These are phyloP conservation scores for Elaphomyces granulatus DNA, from an alignment of 495 filamentous ascomycete genomes.

Conservation along the genomic window DNA sequence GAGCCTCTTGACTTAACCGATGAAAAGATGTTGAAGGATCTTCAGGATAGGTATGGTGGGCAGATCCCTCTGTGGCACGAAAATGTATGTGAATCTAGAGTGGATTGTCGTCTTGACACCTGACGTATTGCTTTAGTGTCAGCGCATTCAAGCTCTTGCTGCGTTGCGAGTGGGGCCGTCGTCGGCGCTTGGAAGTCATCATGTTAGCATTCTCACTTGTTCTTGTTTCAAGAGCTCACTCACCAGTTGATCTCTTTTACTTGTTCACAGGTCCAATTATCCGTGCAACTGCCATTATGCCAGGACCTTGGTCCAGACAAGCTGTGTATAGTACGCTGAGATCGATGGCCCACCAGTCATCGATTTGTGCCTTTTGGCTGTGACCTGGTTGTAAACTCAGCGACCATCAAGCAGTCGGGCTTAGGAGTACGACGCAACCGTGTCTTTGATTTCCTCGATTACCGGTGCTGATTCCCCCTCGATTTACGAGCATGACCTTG, in stretches of 20 bases:
- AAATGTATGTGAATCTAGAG: background rate
- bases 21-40: background rate
- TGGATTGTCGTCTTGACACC: background rate
- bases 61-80: background rate
- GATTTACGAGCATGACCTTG: background rate
- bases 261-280: background rate
- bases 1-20: background rate
- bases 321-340: too few species aligned
- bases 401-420: too few species aligned
- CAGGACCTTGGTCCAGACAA: too few species aligned
- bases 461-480: background rate
- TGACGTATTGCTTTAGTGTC: background rate
- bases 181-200: background rate
- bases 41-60: background rate
- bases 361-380: too few species aligned
- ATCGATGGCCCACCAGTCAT: too few species aligned
- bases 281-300: background rate
- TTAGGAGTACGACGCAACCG: background rate
- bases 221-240: background rate
- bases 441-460: background rate
- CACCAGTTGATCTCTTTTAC: too few species aligned
- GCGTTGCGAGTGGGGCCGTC: background rate
- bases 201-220: background rate
- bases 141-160: background rate
- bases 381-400: too few species aligned